phyloP scores from a whole-genome alignment of 805 yeast genomes.

The Cyberlindnera meyerae region DNA sequence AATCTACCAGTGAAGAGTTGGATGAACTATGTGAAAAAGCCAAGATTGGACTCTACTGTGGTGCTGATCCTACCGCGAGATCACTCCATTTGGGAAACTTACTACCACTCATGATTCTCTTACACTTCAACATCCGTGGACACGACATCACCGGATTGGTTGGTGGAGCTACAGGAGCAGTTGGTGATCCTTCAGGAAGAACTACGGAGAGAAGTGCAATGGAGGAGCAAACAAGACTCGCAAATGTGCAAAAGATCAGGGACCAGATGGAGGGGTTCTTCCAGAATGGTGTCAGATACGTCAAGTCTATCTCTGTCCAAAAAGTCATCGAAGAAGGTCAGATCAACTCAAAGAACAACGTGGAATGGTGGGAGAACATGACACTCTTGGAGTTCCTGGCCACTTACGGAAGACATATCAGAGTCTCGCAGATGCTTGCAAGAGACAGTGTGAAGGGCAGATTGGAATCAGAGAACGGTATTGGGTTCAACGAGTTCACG shows the following conservation, averaged over 20 bases:
- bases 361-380: slow-evolving; percentile 81
- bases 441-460: slow-evolving; percentile 83
- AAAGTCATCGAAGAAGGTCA: slow-evolving; percentile 37
- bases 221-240: slow-evolving; percentile 43
- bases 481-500: slow-evolving; percentile 91
- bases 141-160: slow-evolving; percentile 79
- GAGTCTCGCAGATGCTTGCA: slow-evolving; percentile 82
- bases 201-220: slow-evolving; percentile 64
- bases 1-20: slow-evolving; percentile 32
- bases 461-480: slow-evolving; percentile 61
- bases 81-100: slow-evolving; percentile 90
- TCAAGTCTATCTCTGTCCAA: slow-evolving; percentile 30
- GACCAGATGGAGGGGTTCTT: slow-evolving; percentile 61
- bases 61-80: slow-evolving; percentile 93
- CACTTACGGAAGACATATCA: slow-evolving; percentile 67
- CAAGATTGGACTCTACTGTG: slow-evolving; percentile 70
- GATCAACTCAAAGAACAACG: slow-evolving; percentile 54
- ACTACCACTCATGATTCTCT: slow-evolving; percentile 75
- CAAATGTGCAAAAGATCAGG: slow-evolving; percentile 56
- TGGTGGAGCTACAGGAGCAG: slow-evolving; percentile 93
- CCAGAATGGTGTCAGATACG: slow-evolving; percentile 56
- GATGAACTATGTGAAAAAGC: slow-evolving; percentile 25
- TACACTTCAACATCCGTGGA: slow-evolving; percentile 83
- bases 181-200: slow-evolving; percentile 96
- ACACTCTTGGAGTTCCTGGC: slow-evolving; percentile 75